Evolutionary conservation across 106 monocot genomes (phyloP), one percentile per base, ranked within the genome.

Genomic region (Cymbidium sinense): DNA sequence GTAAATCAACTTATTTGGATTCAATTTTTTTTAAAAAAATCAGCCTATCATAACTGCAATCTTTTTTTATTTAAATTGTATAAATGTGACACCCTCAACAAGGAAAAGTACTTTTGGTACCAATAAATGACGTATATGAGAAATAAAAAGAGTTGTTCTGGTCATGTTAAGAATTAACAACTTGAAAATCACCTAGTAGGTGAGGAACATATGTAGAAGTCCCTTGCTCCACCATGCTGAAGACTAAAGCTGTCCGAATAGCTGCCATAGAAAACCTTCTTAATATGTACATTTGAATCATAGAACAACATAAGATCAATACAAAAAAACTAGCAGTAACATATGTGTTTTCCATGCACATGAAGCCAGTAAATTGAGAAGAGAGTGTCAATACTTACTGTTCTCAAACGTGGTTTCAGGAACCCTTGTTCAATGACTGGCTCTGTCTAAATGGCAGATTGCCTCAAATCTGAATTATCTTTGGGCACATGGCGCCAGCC

Each of bases 341-440:
- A 71, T 23, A 21, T 37, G 37, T 39, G 5, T 34, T 71, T 71
- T 21, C 6, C 17, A n/a, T 71, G 43, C 41, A 67, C 17, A 72
- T 37, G 37, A 72, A 72, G 4, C n/a, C 37, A 39, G n/a, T 37
- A 2, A 39, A 39, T 20, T 21, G 15, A 36, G 5, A 39, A 69
- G 25, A 67, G 13, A 12, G 17, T 37, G n/a, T n/a, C n/a, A n/a
- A 28, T 35, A 99, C 99, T 95, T 99, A 95, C 69, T 93, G 99
- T 84, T 99, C 82, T 86, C 61, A 88, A 50, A 82, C 89, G 90
- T 50, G 76, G 86, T n/a, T 88, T 87, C 70, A 99, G 87, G 81
- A 95, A 99, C 21, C 92, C 90, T 88, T 99, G 99, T 76, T 99
- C 95, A 84, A 95, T 89, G 7, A 90, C 50, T 43, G 99, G 99